phyloP scores from a whole-genome alignment of 2,329 filamentous ascomycete genomes.

The Clonostachys solani region DNA sequence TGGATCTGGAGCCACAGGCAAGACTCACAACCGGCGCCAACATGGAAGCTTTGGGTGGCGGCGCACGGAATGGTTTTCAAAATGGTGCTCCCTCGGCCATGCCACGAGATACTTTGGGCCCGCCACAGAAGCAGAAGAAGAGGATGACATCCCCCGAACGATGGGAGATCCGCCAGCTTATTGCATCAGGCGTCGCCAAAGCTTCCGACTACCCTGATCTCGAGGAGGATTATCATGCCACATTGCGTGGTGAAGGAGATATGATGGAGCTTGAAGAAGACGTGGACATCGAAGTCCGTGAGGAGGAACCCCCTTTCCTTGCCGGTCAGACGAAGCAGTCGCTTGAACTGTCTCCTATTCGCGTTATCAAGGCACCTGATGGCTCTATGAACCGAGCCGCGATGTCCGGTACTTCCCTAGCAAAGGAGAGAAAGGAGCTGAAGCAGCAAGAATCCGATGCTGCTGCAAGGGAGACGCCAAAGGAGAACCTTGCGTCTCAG shows the following conservation, averaged over 20 bases:
- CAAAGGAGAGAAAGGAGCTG: constrained; percentile 85
- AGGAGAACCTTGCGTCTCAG: constrained; percentile 81
- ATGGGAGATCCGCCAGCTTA: constrained; percentile 96
- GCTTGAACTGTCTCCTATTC: constrained; percentile 88
- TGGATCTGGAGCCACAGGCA: constrained; percentile 74
- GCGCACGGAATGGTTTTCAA: constrained; percentile 49
- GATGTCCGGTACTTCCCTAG: constrained; percentile 84
- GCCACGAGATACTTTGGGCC: constrained; percentile 31
- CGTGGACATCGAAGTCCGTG: constrained; percentile 92
- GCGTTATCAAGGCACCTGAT: constrained; percentile 95
- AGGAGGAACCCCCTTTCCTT: constrained; percentile 95
- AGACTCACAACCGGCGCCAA: constrained; percentile 88
- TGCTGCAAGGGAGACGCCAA: constrained; percentile 64
- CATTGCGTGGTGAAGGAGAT: constrained; percentile 77
- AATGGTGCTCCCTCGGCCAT: constrained; percentile 19
- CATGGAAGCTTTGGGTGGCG: constrained; percentile 71
- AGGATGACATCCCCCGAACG: constrained; percentile 93
- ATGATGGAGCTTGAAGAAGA: constrained; percentile 90
- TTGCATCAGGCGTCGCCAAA: constrained; percentile 90
- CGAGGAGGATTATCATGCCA: constrained; percentile 89
- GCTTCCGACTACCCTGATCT: constrained; percentile 92
- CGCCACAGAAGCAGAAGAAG: constrained; percentile 67
- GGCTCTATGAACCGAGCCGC: constrained; percentile 97
- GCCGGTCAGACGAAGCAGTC: constrained; percentile 96
- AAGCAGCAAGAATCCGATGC: constrained; percentile 83